Evolutionary conservation across 768 basidiomycete genomes (phyloP).

Genomic region (Boletus bicolor): DNA sequence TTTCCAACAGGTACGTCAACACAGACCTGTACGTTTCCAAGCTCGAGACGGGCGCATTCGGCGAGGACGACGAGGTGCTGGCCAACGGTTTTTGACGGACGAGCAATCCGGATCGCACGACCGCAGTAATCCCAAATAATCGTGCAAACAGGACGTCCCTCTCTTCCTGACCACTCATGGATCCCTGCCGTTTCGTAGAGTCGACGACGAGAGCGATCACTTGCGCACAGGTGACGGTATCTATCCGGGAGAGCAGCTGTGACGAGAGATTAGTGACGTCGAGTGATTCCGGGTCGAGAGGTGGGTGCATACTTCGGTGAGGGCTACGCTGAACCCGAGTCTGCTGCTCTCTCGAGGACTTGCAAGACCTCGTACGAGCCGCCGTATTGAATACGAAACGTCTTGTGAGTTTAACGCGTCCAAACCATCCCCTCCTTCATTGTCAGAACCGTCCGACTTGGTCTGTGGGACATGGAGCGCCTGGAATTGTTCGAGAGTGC

Average conservation of each 20-base stretch:
- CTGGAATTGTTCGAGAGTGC: slow-evolving; percentile 84
- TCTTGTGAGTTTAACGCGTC: slow-evolving; percentile 81
- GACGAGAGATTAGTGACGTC: slow-evolving; percentile 2
- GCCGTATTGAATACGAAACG: slow-evolving; percentile 86
- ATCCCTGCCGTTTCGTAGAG: slow-evolving; percentile 65
- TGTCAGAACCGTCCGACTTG: slow-evolving; percentile 36
- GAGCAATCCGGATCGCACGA: slow-evolving; percentile 83
- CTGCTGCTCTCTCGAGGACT: slow-evolving; percentile 92
- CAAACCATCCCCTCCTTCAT: slow-evolving; percentile 51
- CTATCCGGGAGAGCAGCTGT: slow-evolving; percentile 75
- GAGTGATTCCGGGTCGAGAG: neutral
- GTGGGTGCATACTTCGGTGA: slow-evolving; percentile 76
- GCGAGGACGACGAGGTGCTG: slow-evolving; percentile 53
- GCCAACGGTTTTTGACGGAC: slow-evolving; percentile 57
- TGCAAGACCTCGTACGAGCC: slow-evolving; percentile 84
- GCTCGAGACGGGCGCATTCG: slow-evolving; percentile 53
- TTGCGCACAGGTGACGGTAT: slow-evolving; percentile 74
- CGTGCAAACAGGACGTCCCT: slow-evolving; percentile 90
- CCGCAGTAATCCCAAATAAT: slow-evolving; percentile 82
- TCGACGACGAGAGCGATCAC: slow-evolving; percentile 74
- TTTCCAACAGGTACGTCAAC: slow-evolving; percentile 54
- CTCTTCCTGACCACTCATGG: slow-evolving; percentile 88
- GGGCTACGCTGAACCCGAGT: slow-evolving; percentile 91
- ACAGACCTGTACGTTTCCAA: slow-evolving; percentile 56
- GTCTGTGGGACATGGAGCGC: slow-evolving; percentile 51